Conservation (phyloP, 257 asterid genomes). For the Misopates orontium region DNA sequence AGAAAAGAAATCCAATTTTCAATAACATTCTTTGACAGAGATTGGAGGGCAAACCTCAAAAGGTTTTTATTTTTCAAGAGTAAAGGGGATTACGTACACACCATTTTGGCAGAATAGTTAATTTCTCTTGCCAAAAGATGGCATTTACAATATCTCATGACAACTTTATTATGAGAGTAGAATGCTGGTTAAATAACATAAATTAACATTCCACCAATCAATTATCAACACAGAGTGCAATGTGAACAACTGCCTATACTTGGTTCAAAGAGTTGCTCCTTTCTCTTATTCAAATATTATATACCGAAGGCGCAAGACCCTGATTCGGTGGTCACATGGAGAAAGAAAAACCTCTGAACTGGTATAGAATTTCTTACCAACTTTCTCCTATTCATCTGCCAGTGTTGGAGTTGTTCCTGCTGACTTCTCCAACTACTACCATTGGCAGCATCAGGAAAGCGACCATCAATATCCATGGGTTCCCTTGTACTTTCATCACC, state of each 20-base stretch:
- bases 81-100: background rate
- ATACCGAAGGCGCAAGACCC: conserved; percentile 7
- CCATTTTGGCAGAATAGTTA: background rate
- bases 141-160: background rate
- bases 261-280: background rate
- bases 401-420: conserved; percentile 58
- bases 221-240: no score
- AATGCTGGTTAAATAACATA: background rate
- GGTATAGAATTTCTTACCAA: conserved; percentile 40
- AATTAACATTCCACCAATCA: background rate
- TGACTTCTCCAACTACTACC: conserved; percentile 53
- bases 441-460: conserved; percentile 46
- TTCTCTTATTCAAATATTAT: conserved; percentile 7
- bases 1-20: conserved; percentile 4
- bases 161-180: background rate
- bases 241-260: background rate
- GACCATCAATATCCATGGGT: conserved; percentile 51
- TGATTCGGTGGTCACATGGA: background rate
- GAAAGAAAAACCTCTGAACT: conserved; percentile 12
- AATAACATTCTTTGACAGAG: background rate
- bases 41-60: no score
- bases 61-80: no score
- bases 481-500: conserved; percentile 53
- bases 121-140: background rate
- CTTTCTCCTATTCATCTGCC: conserved; percentile 68